Evolutionary conservation across 106 monocot genomes (phyloP).

Genomic region (Dendrobium officinale): DNA sequence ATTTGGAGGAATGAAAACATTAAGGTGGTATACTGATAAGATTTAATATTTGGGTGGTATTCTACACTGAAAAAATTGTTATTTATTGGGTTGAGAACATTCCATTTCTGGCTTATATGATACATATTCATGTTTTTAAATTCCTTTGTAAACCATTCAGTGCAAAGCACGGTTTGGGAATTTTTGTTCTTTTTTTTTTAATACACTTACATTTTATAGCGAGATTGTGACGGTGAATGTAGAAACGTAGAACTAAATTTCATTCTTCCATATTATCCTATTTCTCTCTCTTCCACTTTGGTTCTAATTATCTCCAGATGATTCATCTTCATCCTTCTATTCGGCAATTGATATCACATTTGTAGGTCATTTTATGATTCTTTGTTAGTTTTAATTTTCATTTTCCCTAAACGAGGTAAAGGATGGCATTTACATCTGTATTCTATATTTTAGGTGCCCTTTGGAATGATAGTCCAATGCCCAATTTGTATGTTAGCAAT

Average conservation of each 20-base stretch:
- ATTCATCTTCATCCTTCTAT: background rate
- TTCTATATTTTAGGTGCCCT: slow-evolving; percentile 46
- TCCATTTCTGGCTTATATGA: background rate
- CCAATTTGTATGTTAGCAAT: slow-evolving; percentile 70
- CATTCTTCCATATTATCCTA: background rate
- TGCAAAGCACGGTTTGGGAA: background rate
- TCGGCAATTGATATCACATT: background rate
- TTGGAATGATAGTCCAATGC: slow-evolving; percentile 74
- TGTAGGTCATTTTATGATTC: background rate
- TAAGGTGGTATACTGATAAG: background rate
- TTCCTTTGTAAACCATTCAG: background rate
- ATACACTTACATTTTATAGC: background rate
- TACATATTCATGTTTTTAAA: background rate
- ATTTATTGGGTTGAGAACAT: background rate
- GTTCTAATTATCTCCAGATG: background rate
- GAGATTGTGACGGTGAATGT: background rate
- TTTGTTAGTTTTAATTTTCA: background rate
- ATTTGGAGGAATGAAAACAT: background rate
- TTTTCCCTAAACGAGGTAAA: background rate
- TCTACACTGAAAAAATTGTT: background rate
- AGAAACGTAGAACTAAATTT: background rate
- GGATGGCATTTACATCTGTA: background rate
- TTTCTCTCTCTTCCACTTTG: background rate
- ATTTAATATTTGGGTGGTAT: background rate
- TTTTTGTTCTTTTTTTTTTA: background rate